A percentile compares a stretch with the other conserved stretches of the same genome.
Conservation (phyloP, 805 yeast species). For the Kluyveromyces starmeri region DNA sequence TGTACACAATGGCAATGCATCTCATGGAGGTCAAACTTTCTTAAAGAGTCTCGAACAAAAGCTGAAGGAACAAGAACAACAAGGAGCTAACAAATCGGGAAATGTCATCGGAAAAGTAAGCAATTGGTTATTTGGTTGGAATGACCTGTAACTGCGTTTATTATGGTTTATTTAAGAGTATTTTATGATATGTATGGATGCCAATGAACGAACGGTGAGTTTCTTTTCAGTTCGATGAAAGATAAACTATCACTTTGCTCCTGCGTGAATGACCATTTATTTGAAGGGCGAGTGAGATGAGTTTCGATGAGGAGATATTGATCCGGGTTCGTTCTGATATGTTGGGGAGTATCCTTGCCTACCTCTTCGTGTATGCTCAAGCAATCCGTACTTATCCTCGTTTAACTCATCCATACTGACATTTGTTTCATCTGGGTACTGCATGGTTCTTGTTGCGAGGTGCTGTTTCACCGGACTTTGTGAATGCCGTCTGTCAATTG, state of each 20-base stretch:
- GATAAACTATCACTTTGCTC: too few species aligned
- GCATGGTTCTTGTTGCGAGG: neutral
- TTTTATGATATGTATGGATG: too few species aligned
- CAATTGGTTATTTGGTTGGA: slow-evolving; percentile 50
- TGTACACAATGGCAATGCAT: slow-evolving; percentile 16
- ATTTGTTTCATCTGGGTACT: slow-evolving; percentile 4
- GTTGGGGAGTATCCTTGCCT: slow-evolving; percentile 3
- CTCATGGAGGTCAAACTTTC: slow-evolving; percentile 17
- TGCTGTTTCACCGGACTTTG: slow-evolving; percentile 8
- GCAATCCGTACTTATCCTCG: slow-evolving; percentile 6
- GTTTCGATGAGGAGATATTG: slow-evolving; percentile 16
- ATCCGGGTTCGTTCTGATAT: slow-evolving; percentile 16
- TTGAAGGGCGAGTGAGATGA: neutral
- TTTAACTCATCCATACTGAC: slow-evolving; percentile 7
- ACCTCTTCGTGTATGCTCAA: slow-evolving; percentile 8
- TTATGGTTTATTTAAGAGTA: too few species aligned
- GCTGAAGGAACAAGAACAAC: slow-evolving; percentile 20
- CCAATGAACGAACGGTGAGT: too few species aligned
- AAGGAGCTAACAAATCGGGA: slow-evolving; percentile 10
- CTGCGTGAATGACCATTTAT: neutral
- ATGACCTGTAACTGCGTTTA: slow-evolving; percentile 32
- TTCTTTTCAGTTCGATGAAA: too few species aligned
- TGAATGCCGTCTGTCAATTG: slow-evolving; percentile 3
- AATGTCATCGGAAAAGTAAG: slow-evolving; percentile 30
- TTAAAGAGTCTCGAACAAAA: slow-evolving; percentile 22